phyloP scores from a whole-genome alignment of 169 alveolate species.

The Plasmodium inui region DNA sequence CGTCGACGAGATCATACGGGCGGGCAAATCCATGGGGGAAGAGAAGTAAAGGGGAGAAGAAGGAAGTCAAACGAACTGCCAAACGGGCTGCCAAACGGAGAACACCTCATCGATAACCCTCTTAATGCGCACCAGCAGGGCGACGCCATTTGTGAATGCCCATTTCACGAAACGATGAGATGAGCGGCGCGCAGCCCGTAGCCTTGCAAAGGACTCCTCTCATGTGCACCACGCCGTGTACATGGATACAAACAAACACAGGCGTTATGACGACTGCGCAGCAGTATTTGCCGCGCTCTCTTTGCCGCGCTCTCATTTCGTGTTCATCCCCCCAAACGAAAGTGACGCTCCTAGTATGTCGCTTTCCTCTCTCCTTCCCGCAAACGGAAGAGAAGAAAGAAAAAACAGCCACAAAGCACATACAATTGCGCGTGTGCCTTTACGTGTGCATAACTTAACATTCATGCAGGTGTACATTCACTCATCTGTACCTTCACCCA shows the following conservation, averaged over 20 bases:
- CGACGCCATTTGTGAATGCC: neutral
- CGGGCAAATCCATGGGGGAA: constrained; percentile 95
- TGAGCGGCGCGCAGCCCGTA: neutral
- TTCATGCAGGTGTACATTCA: neutral
- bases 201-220: neutral
- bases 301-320: neutral
- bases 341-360: neutral
- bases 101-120: neutral
- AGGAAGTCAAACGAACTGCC: neutral
- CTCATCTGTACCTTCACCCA: neutral
- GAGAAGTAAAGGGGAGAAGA: constrained; percentile 4
- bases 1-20: constrained; percentile 98
- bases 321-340: neutral
- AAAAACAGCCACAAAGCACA: neutral
- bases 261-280: neutral
- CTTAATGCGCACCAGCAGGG: neutral
- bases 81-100: too few species aligned
- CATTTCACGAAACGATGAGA: neutral
- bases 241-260: neutral
- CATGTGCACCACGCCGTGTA: neutral
- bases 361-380: neutral
- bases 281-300: too few species aligned
- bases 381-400: neutral
- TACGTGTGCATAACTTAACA: neutral
- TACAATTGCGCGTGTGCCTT: neutral